Base-by-base conservation (phyloP, 2,329 filamentous ascomycete species). In the Fusarium illudens region DNA sequence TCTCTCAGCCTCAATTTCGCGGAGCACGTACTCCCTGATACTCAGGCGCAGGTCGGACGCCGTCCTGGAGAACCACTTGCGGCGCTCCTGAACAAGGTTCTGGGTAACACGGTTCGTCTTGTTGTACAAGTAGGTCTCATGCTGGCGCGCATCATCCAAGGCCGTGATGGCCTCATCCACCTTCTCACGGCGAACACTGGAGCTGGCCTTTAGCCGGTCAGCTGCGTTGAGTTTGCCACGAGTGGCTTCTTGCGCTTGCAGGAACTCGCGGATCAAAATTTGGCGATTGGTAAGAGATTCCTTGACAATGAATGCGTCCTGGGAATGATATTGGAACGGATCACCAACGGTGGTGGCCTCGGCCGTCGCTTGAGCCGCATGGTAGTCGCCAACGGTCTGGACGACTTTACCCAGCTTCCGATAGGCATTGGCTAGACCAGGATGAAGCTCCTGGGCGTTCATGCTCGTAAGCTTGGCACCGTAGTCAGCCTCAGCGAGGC, bases 261-360 rank as follows among this genome's bases (percentile, higher is more conserved):
- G 82, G 62, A 98, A 89, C 75, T 99, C 96, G 62, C 96, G 93
- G 42, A 97, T 91, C 19, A 99, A 87, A 66, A 99, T 97, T 80
- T 99, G 96, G 12, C 96, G 92, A 81, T 99, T 99, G 4, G 96
- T 99, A 67, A 99, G 86, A 11, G 94, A 97, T 78, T 99, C 96
- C 80, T 99, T 99, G 71, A 98, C 96, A 73, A 98, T 97, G 77
- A 97, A 97, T 44, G 96, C 93, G 79, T 99, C 96, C 60, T 93
- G 90, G 44, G 94, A 97, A 80, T 98, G 94, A 77, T 98, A 97
- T 74, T 94, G 92, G 66, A 99, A 89, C 11, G 96, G 93, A 73
- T 99, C 96, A 46, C 93, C 94, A 52, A 99, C 86, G 2, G 95
- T 97, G 9, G 95, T 97, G 9, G 96, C 96, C 82, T 99, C 95